Conservation (phyloP, 2,329 filamentous ascomycete genomes). For the Fusarium compactum region DNA sequence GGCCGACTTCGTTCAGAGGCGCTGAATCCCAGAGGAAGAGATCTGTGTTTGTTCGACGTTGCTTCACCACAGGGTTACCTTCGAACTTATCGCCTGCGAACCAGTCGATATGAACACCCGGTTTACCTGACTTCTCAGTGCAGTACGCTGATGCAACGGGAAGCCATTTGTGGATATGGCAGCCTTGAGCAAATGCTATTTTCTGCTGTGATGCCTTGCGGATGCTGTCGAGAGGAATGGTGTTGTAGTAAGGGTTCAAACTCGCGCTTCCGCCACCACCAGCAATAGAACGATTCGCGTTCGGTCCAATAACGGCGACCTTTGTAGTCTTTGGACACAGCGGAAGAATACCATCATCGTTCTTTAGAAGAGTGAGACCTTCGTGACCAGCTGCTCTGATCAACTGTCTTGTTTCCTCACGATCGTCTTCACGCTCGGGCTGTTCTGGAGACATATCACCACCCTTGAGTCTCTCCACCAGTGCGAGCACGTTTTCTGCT, state of each 20-base stretch:
- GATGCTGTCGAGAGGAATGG: slow-evolving; percentile 72
- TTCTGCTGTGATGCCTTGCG: slow-evolving; percentile 65
- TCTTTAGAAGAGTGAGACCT: slow-evolving; percentile 74
- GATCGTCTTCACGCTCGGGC: slow-evolving; percentile 68
- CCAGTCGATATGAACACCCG: slow-evolving; percentile 74
- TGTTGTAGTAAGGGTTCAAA: slow-evolving; percentile 76
- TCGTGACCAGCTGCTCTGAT: slow-evolving; percentile 72
- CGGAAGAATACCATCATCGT: slow-evolving; percentile 69
- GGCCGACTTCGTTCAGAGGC: slow-evolving; percentile 68
- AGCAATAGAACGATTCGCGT: slow-evolving; percentile 75
- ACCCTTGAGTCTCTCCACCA: slow-evolving; percentile 73
- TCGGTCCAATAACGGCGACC: slow-evolving; percentile 75
- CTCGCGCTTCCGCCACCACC: slow-evolving; percentile 76
- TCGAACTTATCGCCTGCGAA: slow-evolving; percentile 73
- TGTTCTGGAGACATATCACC: slow-evolving; percentile 67
- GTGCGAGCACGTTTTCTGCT: slow-evolving; percentile 69
- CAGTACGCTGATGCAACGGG: slow-evolving; percentile 47
- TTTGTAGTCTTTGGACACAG: slow-evolving; percentile 66
- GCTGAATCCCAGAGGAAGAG: slow-evolving; percentile 79
- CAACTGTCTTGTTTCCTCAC: slow-evolving; percentile 68
- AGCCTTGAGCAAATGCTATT: slow-evolving; percentile 64
- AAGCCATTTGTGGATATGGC: slow-evolving; percentile 48
- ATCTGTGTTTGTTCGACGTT: slow-evolving; percentile 72
- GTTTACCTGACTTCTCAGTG: slow-evolving; percentile 60
- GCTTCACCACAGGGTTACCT: slow-evolving; percentile 66